Evolutionary conservation across 805 yeast species (phyloP), one percentile per base, ranked within the genome.

Genomic region (Starmerella khaoyaiensis): DNA sequence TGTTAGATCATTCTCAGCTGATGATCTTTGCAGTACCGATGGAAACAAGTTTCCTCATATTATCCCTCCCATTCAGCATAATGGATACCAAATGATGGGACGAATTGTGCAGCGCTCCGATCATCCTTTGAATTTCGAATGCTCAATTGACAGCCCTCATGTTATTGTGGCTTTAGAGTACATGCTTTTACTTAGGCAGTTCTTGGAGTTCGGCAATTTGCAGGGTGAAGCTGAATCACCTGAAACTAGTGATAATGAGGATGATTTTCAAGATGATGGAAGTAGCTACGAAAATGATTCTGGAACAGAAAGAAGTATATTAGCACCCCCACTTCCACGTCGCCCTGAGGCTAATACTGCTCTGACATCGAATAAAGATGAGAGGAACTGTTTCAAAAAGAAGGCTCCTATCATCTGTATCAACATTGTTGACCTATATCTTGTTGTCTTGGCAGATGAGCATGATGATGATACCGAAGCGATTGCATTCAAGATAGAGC

Each of bases 121-220:
- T 26, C 26, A 37, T 15, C 37, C 50, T 3, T 36, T 47, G 18
- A 28, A 31, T 11, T 16, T 48, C 9, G 36, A 43, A 12, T 48
- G 50, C 22, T 47, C 83, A 0, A 68, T 87, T 9, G 93, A 82
- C 42, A 79, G 77, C 44, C 96, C 96, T 0, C 71, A 70, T 40
- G 68, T 79, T 9, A 74, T 90, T 33, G 55, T 90, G 21, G 95
- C 96, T 0, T 61, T 90, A 47, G 97, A 86, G 53, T 86, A 82
- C 56, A 52, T 87, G 24, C 71, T 86, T 56, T 81, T 90, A 2
- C 51, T 90, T 47, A 79, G 79, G 45, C 53, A 62, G 0, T 86
- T 77, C 53, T 55, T 64, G n/a, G 75, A 69, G 38, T 63, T 62
- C 30, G 80, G 74, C 0, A 46, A 11, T 9, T 14, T 19, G 4